Base-by-base conservation (phyloP, 192 early-diverging fungal genomes). In the Coemansia sp. region DNA sequence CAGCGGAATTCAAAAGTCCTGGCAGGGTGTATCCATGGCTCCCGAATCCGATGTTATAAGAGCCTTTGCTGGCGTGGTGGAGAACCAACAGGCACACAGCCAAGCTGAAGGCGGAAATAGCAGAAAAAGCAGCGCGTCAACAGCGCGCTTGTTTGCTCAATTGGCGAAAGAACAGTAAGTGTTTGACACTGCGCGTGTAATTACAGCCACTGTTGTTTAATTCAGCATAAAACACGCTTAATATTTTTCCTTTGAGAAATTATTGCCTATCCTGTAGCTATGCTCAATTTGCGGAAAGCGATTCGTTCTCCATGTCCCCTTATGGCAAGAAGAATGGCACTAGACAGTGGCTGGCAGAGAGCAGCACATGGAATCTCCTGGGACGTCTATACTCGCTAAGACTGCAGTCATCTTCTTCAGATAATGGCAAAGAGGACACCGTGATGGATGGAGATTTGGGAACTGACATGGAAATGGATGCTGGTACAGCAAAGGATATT, bases 311-410 rank as follows among this genome's bases (percentile, higher is more conserved):
- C 3, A 11, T 6, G 32, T n/a, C 14, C 51, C 50, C 39, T 40
- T 38, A 53, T 25, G 50, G 44, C 51, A 67, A 67, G 39, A 54
- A 58, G 46, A 57, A n/a, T 43, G 67, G 70, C 12, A 64, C 48
- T 2, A 25, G 38, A 9, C 64, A 65, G 54, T 85, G 84, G 84
- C 67, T 63, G 22, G 19, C 76, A 0, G 84, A 82, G 56, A 63
- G 76, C 65, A 70, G 45, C 46, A 85, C 84, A 2, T 85, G 84
- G 84, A 74, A 85, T 19, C 65, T 85, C 16, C 10, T 85, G 8
- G 74, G 69, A 25, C 64, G 81, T 6, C 65, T 85, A 5, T 81
- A 81, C 65, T 22, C 57, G 17, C 64, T 75, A 50, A 45, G 76
- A 49, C 65, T 68, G 7, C 70, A 75, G 55, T 53, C 57, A n/a